Evolutionary conservation across 228 moss, liverwort and hornwort species (phyloP).

Genomic region (Sphagnum fallax): DNA sequence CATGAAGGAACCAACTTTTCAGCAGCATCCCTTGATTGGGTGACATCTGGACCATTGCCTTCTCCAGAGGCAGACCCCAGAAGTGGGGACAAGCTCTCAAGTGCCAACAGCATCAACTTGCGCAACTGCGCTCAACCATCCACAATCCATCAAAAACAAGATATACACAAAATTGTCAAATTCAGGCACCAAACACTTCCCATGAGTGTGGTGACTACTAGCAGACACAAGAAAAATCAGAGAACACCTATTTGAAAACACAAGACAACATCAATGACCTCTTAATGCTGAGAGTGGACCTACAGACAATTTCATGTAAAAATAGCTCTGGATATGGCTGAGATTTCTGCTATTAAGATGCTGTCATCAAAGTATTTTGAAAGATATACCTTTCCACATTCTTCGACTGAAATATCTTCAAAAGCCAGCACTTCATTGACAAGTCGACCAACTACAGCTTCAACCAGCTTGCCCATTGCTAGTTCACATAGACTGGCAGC

Average conservation of each 20-base stretch:
- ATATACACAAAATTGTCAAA: neutral
- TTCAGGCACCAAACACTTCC: too few relatives aligned
- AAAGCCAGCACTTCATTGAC: constrained; percentile 50
- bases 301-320: too few relatives aligned
- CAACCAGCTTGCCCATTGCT: constrained; percentile 42
- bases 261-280: too few relatives aligned
- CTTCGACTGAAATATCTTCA: constrained; percentile 54
- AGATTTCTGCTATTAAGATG: too few relatives aligned
- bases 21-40: constrained; percentile 11
- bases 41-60: constrained; percentile 14
- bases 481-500: constrained; percentile 26
- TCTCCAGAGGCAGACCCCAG: constrained; percentile 17
- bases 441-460: constrained; percentile 39
- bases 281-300: too few relatives aligned
- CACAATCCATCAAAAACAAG: neutral
- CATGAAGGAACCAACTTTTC: constrained; percentile 22
- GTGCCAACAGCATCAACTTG: constrained; percentile 35
- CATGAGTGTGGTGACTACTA: too few relatives aligned
- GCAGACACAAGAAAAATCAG: too few relatives aligned
- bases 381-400: constrained; percentile 42
- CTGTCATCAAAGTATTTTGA: too few relatives aligned
- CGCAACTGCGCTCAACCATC: constrained; percentile 35
- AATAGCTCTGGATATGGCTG: too few relatives aligned
- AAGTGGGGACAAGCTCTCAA: constrained; percentile 24
- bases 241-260: too few relatives aligned